A percentile compares a stretch with the other conserved stretches of the same genome.
Conservation (phyloP, 768 basidiomycete genomes). For the Collybia sp. region DNA sequence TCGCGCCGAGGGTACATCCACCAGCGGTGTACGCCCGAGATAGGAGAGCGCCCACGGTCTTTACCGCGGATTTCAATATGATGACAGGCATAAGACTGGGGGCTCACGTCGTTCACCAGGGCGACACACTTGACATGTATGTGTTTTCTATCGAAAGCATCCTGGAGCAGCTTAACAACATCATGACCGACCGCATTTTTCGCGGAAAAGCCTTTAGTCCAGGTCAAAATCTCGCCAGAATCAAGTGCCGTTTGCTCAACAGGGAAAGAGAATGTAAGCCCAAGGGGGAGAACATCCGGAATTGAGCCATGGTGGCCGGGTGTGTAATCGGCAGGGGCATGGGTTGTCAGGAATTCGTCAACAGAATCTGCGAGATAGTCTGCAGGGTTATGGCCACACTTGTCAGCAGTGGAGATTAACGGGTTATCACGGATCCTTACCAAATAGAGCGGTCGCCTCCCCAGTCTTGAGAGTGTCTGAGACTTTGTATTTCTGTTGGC, state of each 20-base stretch:
- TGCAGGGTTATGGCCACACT: conserved; percentile 22
- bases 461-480: conserved; percentile 92
- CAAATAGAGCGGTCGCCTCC: conserved; percentile 82
- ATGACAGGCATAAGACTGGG: too few relatives aligned
- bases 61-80: background rate
- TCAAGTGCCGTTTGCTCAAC: conserved; percentile 95
- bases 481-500: conserved; percentile 96
- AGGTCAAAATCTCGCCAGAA: conserved; percentile 85
- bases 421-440: conserved; percentile 32
- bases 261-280: conserved; percentile 96
- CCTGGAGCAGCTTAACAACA: conserved; percentile 84
- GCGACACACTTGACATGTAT: conserved; percentile 90
- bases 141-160: conserved; percentile 88
- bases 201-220: conserved; percentile 96
- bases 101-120: conserved; percentile 86
- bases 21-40: conserved; percentile 94
- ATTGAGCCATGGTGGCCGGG: conserved; percentile 13
- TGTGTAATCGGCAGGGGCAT: conserved; percentile 41
- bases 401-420: conserved; percentile 3
- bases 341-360: conserved; percentile 82
- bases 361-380: conserved; percentile 98
- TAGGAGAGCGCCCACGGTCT: conserved; percentile 95
- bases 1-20: conserved; percentile 82
- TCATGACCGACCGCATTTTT: conserved; percentile 88
- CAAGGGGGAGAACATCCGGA: conserved; percentile 52